These are phyloP conservation scores for Beauveria pseudobassiana DNA, from an alignment of 2,329 filamentous ascomycete species.

Conservation along the genomic window DNA sequence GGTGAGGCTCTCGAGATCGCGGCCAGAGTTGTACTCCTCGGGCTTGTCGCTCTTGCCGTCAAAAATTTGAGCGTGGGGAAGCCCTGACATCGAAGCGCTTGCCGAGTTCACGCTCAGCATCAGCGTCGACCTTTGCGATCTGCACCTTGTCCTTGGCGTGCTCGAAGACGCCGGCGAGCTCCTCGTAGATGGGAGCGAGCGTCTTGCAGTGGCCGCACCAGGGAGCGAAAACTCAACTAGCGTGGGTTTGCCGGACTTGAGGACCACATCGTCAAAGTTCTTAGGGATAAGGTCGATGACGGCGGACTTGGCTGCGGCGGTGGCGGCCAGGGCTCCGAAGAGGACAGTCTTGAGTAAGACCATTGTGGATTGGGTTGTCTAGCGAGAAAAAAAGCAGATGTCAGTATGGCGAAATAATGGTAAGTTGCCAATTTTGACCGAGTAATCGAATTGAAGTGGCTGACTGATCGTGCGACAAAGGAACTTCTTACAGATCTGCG, in stretches of 20 bases:
- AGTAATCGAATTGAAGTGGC: background rate
- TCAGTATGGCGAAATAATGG: background rate
- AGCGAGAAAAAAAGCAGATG: background rate
- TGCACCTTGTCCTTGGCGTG: conserved; percentile 65
- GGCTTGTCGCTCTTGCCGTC: conserved; percentile 88
- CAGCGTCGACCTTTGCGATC: conserved; percentile 94
- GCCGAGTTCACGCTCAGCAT: conserved; percentile 76
- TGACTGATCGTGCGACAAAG: background rate
- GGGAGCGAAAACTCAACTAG: conserved; percentile 97
- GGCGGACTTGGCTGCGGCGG: conserved; percentile 63
- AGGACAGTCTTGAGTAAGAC: conserved; percentile 54
- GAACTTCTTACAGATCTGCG: conserved; percentile 2
- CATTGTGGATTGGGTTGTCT: conserved; percentile 31
- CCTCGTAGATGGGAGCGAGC: conserved; percentile 89
- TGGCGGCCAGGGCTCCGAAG: conserved; percentile 46
- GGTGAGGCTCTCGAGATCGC: conserved; percentile 78
- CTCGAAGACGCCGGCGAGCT: conserved; percentile 70
- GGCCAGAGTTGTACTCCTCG: conserved; percentile 75
- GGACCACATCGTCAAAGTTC: conserved; percentile 87
- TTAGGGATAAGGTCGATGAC: conserved; percentile 82
- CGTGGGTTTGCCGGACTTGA: conserved; percentile 88
- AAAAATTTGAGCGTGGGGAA: conserved; percentile 98
- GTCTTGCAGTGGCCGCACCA: conserved; percentile 99
- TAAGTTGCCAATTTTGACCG: background rate
- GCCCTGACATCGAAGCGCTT: conserved; percentile 84